phyloP scores from a whole-genome alignment of 345 rosid species.

The Firmiana major region DNA sequence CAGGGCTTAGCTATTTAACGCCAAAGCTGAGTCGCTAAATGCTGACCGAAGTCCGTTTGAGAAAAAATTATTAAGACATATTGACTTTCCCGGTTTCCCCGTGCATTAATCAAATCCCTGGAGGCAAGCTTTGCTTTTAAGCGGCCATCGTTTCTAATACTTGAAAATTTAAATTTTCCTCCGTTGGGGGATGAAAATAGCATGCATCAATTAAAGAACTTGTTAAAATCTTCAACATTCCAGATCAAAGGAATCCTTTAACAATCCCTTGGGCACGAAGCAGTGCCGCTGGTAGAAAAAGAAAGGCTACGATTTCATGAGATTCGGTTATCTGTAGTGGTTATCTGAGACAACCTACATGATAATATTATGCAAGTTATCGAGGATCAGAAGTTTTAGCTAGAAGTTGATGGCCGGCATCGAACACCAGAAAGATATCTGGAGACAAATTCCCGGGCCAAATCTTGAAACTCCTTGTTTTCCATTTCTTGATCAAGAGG shows the following conservation, averaged over 20 bases:
- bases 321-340: neutral
- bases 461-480: slow-evolving; percentile 36
- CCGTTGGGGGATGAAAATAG: too few species aligned
- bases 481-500: slow-evolving; percentile 22
- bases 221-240: too few species aligned
- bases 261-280: neutral
- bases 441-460: slow-evolving; percentile 49
- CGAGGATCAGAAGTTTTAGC: neutral
- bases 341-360: neutral
- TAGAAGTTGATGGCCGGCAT: slow-evolving; percentile 26
- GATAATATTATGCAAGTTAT: neutral
- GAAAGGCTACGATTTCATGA: neutral
- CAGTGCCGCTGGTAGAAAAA: neutral
- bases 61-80: too few species aligned
- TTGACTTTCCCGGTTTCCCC: too few species aligned
- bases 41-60: too few species aligned
- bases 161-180: too few species aligned
- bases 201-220: too few species aligned
- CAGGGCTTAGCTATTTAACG: too few species aligned
- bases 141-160: too few species aligned
- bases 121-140: neutral
- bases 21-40: too few species aligned
- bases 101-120: too few species aligned
- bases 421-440: slow-evolving; percentile 40
- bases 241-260: neutral